Evolutionary conservation across 306 rosid genomes (phyloP), one percentile per base, ranked within the genome.

Genomic region (Dalbergia cultrata): DNA sequence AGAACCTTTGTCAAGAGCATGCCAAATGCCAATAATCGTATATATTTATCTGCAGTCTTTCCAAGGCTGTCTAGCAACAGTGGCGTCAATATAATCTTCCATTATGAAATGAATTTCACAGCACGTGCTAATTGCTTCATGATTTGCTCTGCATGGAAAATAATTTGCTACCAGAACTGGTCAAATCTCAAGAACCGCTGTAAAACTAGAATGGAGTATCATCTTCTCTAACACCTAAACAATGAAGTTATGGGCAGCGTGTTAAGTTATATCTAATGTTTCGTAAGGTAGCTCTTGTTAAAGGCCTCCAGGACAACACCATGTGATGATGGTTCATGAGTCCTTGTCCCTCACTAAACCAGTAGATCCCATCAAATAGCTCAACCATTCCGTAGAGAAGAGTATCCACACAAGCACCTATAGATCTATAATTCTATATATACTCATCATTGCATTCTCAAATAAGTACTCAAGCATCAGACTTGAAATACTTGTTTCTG

Each of bases 271-370:
- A 26, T 26, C 1, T 26, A 1, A 26, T 26, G 31, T 37, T 37
- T 37, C 41, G 5, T 37, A 4, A 4, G 3, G 33, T 72, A 52
- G 33, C 3, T 37, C 14, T 56, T 56, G 70, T 41, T 16, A 4
- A 45, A 43, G 59, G 44, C 47, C 44, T 43, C 18, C 33, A 67
- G 47, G 70, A 59, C 62, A 79, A 70, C 17, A 58, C 53, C 71
- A 61, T 44, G 79, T 74, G 79, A 73, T 60, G 56, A 37, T 37
- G 41, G 57, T 21, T 61, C 43, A 37, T 59, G 21, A 50, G 22
- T 53, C 81, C 10, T 50, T 62, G 59, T 7, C 13, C 14, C 53
- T 47, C 53, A 47, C 14, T 47, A 47, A 11, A 47, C 53, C 13
- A 47, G 13, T 44, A 44, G 50, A 37, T 7, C 41, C 41, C 41